Evolutionary conservation across 805 yeast species (phyloP).

Genomic region (Ogataea pignaliae): DNA sequence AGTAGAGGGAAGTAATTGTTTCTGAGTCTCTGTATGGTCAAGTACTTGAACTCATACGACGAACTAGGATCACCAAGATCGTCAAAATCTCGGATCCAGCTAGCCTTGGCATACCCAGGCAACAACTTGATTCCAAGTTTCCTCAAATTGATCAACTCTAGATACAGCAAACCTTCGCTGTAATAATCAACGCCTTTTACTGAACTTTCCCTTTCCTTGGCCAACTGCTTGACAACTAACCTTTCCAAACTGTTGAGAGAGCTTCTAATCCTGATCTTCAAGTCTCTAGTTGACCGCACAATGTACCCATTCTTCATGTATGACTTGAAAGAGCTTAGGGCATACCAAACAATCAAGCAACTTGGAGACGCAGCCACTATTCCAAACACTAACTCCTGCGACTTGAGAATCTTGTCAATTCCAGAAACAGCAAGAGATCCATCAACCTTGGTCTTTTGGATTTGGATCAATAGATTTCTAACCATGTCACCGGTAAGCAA

Average conservation of each 20-base stretch:
- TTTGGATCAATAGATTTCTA: conserved; percentile 76
- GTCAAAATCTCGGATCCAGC: conserved; percentile 61
- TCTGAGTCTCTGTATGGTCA: conserved; percentile 55
- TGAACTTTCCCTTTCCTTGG: conserved; percentile 8
- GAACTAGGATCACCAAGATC: conserved; percentile 46
- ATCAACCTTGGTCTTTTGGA: conserved; percentile 96
- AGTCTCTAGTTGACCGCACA: conserved; percentile 28
- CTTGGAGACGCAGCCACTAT: conserved; percentile 86
- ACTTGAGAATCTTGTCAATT: conserved; percentile 80
- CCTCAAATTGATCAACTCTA: conserved; percentile 60
- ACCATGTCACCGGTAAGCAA: conserved; percentile 65
- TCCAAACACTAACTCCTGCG: conserved; percentile 94
- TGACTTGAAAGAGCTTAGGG: conserved; percentile 27
- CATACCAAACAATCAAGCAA: conserved; percentile 49
- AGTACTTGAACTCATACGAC: conserved; percentile 36
- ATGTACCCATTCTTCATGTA: conserved; percentile 36
- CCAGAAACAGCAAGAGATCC: conserved; percentile 88
- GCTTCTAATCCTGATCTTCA: conserved; percentile 35
- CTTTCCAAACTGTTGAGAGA: conserved; percentile 43
- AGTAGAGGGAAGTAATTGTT: conserved; percentile 44
- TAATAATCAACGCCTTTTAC: conserved; percentile 27
- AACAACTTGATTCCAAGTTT: conserved; percentile 43
- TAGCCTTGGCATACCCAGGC: conserved; percentile 44
- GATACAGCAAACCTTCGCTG: conserved; percentile 56
- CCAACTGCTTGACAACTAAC: conserved; percentile 17